Base-by-base conservation (phyloP, 306 rosid genomes). In the Prunus campanulata region DNA sequence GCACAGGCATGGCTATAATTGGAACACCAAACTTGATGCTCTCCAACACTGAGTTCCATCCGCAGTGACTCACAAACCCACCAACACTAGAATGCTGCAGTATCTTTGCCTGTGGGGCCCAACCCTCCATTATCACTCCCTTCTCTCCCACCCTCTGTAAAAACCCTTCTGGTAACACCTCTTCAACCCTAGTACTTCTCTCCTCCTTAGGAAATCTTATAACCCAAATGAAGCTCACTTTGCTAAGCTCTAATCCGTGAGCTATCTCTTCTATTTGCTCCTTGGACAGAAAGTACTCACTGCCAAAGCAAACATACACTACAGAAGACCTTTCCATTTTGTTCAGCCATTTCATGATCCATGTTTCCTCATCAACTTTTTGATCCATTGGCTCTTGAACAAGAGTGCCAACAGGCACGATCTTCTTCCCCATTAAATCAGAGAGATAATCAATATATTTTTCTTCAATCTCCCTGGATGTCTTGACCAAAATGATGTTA, bases 31-130 rank as follows among this genome's bases (percentile, higher is more conserved):
- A 47, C 49, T 22, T 29, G 39, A 77, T n/a, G 72, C 85, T 68
- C 63, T 83, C 83, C 80, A 82, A 42, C 70, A 69, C 68, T 14
- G 83, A 82, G 51, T 62, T 74, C 86, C 86, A 82, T 25, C 86
- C 83, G 48, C 85, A 82, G 54, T 82, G 85, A 77, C 82, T 77
- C 79, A 71, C 79, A 52, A 82, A 78, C 44, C 84, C 83, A 6
- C 84, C 84, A 1, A 76, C 63, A 65, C 56, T 79, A 0, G 51
- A 2, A 49, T 79, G 86, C 29, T 32, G 15, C 54, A 83, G 19
- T 19, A 83, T 72, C 29, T 20, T 73, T 5, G 30, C 66, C 32
- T 83, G 86, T 3, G 86, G 83, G 2, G 72, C 79, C 86, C 86
- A 79, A 0, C 20, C 67, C 35, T 79, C 57, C 48, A 79, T 25